A percentile compares a stretch with the other conserved stretches of the same genome.
Evolutionary conservation across 371 early-diverging fungal species (phyloP).

Genomic region (Apophysomyces variabilis): DNA sequence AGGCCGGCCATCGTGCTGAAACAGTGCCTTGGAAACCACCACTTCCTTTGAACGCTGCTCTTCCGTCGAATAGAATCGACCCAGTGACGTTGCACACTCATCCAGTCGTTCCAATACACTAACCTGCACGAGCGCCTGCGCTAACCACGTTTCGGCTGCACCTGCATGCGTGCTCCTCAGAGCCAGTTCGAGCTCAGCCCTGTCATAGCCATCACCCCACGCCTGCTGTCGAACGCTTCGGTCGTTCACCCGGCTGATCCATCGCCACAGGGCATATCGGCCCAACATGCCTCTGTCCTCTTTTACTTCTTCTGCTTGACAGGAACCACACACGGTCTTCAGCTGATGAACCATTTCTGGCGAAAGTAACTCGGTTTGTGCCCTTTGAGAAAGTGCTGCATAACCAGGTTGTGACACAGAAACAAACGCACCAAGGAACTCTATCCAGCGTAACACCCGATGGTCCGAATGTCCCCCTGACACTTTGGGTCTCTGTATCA

Average conservation of each 20-base stretch:
- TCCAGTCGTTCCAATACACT: slow-evolving; percentile 29
- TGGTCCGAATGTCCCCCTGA: slow-evolving; percentile 3
- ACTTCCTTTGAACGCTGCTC: not conserved
- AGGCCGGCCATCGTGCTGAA: slow-evolving; percentile 36
- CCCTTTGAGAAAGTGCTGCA: slow-evolving; percentile 11
- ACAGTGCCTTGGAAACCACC: slow-evolving; percentile 38
- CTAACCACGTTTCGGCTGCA: slow-evolving; percentile 40
- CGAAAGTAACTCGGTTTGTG: slow-evolving; percentile 1
- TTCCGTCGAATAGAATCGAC: slow-evolving; percentile 31
- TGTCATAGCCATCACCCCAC: slow-evolving; percentile 24
- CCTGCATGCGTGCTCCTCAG: slow-evolving; percentile 28
- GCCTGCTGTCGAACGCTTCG: slow-evolving; percentile 13
- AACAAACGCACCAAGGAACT: slow-evolving; percentile 18
- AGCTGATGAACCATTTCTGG: slow-evolving; percentile 17
- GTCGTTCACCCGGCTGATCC: slow-evolving; percentile 23
- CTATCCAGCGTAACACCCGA: slow-evolving; percentile 20
- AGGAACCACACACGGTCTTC: slow-evolving; percentile 13
- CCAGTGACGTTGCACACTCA: slow-evolving; percentile 16
- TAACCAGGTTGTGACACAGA: slow-evolving; percentile 5
- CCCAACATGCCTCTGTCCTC: slow-evolving; percentile 22
- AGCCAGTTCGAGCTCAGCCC: slow-evolving; percentile 23
- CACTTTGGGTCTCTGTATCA: not conserved
- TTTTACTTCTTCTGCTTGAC: too few species aligned
- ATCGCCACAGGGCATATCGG: slow-evolving; percentile 37
- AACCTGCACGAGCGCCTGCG: slow-evolving; percentile 37